Evolutionary conservation across 2,329 filamentous ascomycete species (phyloP).

Genomic region (Elsinoe necatrix): DNA sequence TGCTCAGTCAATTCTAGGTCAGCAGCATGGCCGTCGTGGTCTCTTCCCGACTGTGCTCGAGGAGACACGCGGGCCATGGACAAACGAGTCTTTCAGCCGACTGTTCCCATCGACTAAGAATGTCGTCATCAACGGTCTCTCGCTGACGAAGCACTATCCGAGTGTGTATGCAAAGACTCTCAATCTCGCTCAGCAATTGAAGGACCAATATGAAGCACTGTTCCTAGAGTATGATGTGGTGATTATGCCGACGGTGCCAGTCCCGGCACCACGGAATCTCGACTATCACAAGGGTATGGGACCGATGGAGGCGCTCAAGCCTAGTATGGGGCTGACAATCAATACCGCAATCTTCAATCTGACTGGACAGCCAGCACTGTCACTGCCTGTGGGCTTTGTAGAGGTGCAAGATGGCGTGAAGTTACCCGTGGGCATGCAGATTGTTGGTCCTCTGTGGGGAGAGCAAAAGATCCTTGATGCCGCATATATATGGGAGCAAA

Average conservation of each 20-base stretch:
- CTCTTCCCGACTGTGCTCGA: slow-evolving; percentile 45
- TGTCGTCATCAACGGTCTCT: slow-evolving; percentile 46
- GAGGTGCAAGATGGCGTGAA: slow-evolving; percentile 24
- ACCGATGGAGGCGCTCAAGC: slow-evolving; percentile 40
- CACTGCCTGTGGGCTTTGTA: slow-evolving; percentile 44
- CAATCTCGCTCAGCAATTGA: slow-evolving; percentile 41
- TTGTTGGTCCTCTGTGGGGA: slow-evolving; percentile 46
- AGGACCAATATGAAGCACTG: slow-evolving; percentile 39
- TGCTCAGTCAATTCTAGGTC: slow-evolving; percentile 36
- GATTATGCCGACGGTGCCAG: slow-evolving; percentile 44
- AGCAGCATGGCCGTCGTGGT: slow-evolving; percentile 38
- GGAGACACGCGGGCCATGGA: slow-evolving; percentile 28
- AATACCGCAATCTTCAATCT: slow-evolving; percentile 52
- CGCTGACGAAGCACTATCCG: slow-evolving; percentile 39
- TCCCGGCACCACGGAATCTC: slow-evolving; percentile 17
- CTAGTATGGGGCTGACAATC: slow-evolving; percentile 46
- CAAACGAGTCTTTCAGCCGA: neutral
- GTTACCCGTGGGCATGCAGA: slow-evolving; percentile 48
- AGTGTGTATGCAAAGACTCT: slow-evolving; percentile 42
- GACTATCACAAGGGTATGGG: slow-evolving; percentile 27
- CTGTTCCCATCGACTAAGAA: slow-evolving; percentile 46
- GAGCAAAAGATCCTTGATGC: slow-evolving; percentile 40
- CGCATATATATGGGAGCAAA: slow-evolving; percentile 42
- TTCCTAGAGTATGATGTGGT: slow-evolving; percentile 39
- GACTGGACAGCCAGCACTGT: slow-evolving; percentile 49